Conservation (phyloP, 202 grass and related monocot species). For the Saccharum hybrid region DNA sequence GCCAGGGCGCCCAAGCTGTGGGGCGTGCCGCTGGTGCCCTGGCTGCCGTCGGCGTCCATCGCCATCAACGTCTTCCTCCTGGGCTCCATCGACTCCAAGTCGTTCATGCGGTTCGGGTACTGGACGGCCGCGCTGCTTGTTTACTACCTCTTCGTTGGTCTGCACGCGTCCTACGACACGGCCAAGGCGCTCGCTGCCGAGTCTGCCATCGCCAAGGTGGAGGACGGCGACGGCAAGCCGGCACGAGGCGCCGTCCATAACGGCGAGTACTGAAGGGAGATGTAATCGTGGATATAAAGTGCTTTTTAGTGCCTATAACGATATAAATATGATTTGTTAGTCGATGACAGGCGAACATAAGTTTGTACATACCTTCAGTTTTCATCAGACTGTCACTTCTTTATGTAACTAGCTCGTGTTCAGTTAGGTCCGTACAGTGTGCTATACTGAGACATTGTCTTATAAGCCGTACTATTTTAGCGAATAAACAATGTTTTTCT, state of each 20-base stretch:
- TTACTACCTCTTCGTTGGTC: constrained; percentile 82
- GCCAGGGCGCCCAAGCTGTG: constrained; percentile 73
- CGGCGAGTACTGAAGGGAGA: not conserved
- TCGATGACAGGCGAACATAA: not conserved
- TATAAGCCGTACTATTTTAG: no score
- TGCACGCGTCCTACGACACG: constrained; percentile 85
- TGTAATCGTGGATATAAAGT: not conserved
- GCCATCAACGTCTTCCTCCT: constrained; percentile 86
- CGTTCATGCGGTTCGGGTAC: constrained; percentile 71
- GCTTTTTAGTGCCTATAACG: not conserved
- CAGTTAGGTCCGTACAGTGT: not conserved
- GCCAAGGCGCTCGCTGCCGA: constrained; percentile 55
- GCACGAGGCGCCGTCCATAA: not conserved
- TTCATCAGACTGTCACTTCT: not conserved
- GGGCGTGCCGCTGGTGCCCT: constrained; percentile 83
- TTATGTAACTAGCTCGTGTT: not conserved
- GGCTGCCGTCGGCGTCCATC: constrained; percentile 87
- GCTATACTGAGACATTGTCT: no score
- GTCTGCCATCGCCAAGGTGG: constrained; percentile 33
- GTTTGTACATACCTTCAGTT: constrained; percentile 2
- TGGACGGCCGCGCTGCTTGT: constrained; percentile 69
- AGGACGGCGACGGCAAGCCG: constrained; percentile 49
- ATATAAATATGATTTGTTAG: not conserved
- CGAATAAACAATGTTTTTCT: no score
- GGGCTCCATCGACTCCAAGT: constrained; percentile 75